Evolutionary conservation across 2,329 filamentous ascomycete genomes (phyloP), one percentile per base, ranked within the genome.

Genomic region (Bertia moriformis): DNA sequence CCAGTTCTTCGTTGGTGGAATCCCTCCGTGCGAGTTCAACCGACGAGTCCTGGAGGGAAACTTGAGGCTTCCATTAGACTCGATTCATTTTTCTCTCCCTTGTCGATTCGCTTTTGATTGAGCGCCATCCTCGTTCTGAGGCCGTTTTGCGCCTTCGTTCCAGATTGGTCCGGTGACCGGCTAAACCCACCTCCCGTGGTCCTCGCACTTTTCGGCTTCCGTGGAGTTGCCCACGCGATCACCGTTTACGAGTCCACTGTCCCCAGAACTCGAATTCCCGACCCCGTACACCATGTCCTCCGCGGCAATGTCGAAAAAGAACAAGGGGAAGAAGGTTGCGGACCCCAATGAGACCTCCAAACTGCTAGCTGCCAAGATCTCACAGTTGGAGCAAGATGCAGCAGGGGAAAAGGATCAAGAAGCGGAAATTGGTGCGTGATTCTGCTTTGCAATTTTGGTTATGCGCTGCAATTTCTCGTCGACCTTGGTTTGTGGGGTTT

Each of bases 351-450:
- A 96, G 60, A 87, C 88, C 37, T 86, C 86, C 44, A 93, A 94
- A 60, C 72, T 95, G 46, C 73, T 98, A 39, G 82, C 88, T 45
- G 86, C 88, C 44, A 86, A 93, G 54, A 95, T 98, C 55, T 89
- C 87, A 17, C 91, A 96, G 63, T 67, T 98, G 42, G 91, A 98
- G 59, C 83, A 86, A 45, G 88, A 95, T 67, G 84, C 83, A 38
- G 87, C 87, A 10, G 85, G 86, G 43, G 88, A 94, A 57, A 94
- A 93, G 60, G 89, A 93, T 49, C 86, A 95, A 61, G 88, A 95
- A 62, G 76, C 83, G 44, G 91, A 96, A 66, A 95, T 98, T 56
- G 32, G 32, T 35, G 7, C 15, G 32, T 35, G 12, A 35, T 35
- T 29, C 24, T n/a, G 10, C 24, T 29, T 10, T 29, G 24, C 24